phyloP scores from a whole-genome alignment of 2,329 filamentous ascomycete species.

The Neonectria sp. region DNA sequence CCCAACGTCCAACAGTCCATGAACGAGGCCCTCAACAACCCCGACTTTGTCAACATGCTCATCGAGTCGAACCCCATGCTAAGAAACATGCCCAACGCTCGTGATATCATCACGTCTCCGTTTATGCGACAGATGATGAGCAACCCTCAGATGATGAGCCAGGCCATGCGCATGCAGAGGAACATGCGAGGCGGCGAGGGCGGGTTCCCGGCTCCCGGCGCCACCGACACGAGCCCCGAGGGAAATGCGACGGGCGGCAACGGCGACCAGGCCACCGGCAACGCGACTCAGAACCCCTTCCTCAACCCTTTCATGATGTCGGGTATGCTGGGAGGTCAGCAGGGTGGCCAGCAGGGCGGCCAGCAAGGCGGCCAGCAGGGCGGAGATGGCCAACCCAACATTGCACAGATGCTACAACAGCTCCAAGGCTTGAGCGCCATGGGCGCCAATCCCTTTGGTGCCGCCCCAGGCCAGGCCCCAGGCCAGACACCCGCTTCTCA shows the following conservation, averaged over 20 bases:
- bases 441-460: slow-evolving; percentile 55
- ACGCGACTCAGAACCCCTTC: slow-evolving; percentile 61
- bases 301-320: slow-evolving; percentile 51
- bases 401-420: slow-evolving; percentile 46
- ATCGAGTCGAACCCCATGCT: slow-evolving; percentile 92
- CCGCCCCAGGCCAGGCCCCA: slow-evolving; percentile 36
- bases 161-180: slow-evolving; percentile 87
- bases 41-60: slow-evolving; percentile 94
- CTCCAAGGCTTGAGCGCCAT: slow-evolving; percentile 48
- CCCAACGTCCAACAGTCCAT: slow-evolving; percentile 89
- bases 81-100: slow-evolving; percentile 79
- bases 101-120: slow-evolving; percentile 90
- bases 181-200: slow-evolving; percentile 72
- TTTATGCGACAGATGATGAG: slow-evolving; percentile 94
- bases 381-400: slow-evolving; percentile 32
- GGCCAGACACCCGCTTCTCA: slow-evolving; percentile 48
- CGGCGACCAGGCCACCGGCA: slow-evolving; percentile 50
- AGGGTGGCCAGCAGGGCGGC: slow-evolving; percentile 34
- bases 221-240: slow-evolving; percentile 87
- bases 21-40: slow-evolving; percentile 96
- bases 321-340: slow-evolving; percentile 42
- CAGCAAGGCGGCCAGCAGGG: slow-evolving; percentile 34
- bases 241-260: slow-evolving; percentile 52
- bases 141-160: slow-evolving; percentile 86
- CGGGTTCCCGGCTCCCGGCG: slow-evolving; percentile 90